A percentile compares a stretch with the other conserved stretches of the same genome.
These are phyloP conservation scores for Plenodomus tracheiphilus DNA, from an alignment of 2,329 filamentous ascomycete species.

Conservation along the genomic window DNA sequence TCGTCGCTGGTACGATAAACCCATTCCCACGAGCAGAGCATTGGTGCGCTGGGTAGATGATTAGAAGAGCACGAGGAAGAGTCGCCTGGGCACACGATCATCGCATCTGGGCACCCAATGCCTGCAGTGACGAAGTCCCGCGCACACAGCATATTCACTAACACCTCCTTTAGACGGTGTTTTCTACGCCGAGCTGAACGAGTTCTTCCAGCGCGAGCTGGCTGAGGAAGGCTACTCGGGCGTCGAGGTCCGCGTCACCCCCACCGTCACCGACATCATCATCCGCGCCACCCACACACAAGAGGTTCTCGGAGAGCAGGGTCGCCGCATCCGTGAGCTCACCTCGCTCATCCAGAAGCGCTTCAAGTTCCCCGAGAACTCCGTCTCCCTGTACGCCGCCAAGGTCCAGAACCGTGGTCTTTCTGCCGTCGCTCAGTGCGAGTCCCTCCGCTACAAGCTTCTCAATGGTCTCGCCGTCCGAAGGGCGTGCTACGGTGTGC, in stretches of 20 bases:
- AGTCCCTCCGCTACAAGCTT: constrained; percentile 99
- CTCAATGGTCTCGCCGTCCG: constrained; percentile 99
- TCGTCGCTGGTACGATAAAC: constrained; percentile 53
- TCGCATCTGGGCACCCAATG: background rate
- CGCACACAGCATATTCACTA: constrained; percentile 25
- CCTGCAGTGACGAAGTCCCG: constrained; percentile 6
- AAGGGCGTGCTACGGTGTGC: constrained; percentile 99
- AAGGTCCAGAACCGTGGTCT: constrained; percentile 99
- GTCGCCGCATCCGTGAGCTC: constrained; percentile 99
- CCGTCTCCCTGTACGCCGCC: constrained; percentile 98
- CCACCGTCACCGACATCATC: constrained; percentile 99
- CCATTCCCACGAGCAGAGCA: constrained; percentile 16
- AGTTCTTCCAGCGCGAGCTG: constrained; percentile 99
- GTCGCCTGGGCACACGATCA: background rate
- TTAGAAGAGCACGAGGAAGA: constrained; percentile 1
- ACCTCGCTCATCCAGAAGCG: constrained; percentile 99
- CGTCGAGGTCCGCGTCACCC: constrained; percentile 99
- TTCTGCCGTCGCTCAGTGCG: constrained; percentile 99
- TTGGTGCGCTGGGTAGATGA: background rate
- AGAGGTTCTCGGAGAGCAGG: constrained; percentile 99
- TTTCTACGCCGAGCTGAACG: constrained; percentile 99
- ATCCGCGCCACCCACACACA: constrained; percentile 99
- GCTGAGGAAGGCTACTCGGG: constrained; percentile 99
- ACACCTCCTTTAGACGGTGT: constrained; percentile 73
- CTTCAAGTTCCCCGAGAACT: constrained; percentile 99